Percentiles rank a stretch among this genome's conserved stretches.
phyloP scores from a whole-genome alignment of 257 asterid genomes.

The Thymus mandschuricus region DNA sequence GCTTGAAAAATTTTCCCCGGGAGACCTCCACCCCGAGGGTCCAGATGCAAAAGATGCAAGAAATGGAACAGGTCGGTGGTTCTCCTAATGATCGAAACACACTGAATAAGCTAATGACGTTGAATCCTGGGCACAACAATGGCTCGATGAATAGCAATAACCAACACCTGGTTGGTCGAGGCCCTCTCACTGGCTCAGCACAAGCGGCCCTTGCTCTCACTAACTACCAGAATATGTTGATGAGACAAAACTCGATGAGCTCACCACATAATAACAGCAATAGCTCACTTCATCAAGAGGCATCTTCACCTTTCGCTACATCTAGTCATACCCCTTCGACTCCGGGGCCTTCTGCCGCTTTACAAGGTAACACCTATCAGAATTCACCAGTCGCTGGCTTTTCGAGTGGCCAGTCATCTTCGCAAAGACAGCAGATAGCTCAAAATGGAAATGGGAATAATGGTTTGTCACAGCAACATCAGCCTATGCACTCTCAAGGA shows the following conservation, averaged over 20 bases:
- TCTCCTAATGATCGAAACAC: background rate
- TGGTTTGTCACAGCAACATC: slow-evolving; percentile 49
- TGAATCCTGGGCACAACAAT: slow-evolving; percentile 52
- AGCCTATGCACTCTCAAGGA: slow-evolving; percentile 47
- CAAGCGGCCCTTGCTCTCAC: slow-evolving; percentile 62
- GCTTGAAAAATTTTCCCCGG: slow-evolving; percentile 73
- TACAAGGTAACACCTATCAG: too few relatives aligned
- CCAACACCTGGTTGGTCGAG: slow-evolving; percentile 45
- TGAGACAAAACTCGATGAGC: slow-evolving; percentile 55
- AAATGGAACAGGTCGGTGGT: background rate
- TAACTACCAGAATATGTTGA: background rate
- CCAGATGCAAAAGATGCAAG: slow-evolving; percentile 40
- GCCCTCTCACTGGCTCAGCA: slow-evolving; percentile 37
- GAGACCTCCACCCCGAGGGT: slow-evolving; percentile 48
- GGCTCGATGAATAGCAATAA: slow-evolving; percentile 24
- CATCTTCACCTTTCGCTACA: slow-evolving; percentile 16
- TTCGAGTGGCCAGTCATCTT: background rate
- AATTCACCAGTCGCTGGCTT: too few relatives aligned
- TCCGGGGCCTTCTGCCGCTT: too few relatives aligned
- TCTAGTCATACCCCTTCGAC: slow-evolving; percentile 35
- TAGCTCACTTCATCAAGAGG: background rate
- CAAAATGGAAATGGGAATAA: slow-evolving; percentile 35
- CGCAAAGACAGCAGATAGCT: slow-evolving; percentile 25
- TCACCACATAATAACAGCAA: slow-evolving; percentile 28
- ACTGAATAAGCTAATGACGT: background rate